Base-by-base conservation (phyloP, 192 early-diverging fungal species). In the Paraglomus brasilianum region DNA sequence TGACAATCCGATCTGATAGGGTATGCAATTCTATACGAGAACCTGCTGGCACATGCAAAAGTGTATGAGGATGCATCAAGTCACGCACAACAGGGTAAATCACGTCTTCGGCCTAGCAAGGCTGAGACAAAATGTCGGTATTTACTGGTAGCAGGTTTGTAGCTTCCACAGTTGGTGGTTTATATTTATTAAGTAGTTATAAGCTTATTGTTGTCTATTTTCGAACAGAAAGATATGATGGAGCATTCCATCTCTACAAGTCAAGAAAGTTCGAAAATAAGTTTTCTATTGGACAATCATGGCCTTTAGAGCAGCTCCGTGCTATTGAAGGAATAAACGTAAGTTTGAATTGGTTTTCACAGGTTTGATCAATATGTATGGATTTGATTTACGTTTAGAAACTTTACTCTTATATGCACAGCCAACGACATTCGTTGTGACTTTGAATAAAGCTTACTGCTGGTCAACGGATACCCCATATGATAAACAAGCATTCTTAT, bases 261-360 rank as follows among this genome's bases (percentile, higher is more conserved):
- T 9, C 30, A 56, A 77, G 75, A 66, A 81, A 71, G 22, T 72
- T 77, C 21, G 75, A 72, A n/a, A 75, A 77, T 8, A 80, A 77
- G n/a, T 86, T 81, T 59, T 78, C 80, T 44, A 80, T 84, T 49
- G 81, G 81, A 43, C 83, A 78, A 59, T 74, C 79, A 0, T 86
- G 85, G 85, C 59, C 77, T 42, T 66, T 86, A 44, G 85, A 86
- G 53, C 78, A 86, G 61, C 75, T 86, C 24, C 73, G 73, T 39
- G 71, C 71, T 8, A 75, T 84, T 14, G 75, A 81, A 72, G 75
- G 76, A 40, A 60, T 86, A 53, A 82, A 86, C 64, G 82, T 85
- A 82, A 75, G 70, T 36, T 53, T 53, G 21, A 0, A 61, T 22
- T 4, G 15, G 56, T 15, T 41, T 36, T 17, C 15, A 21, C 15